Evolutionary conservation across 1,284 basidiomycete species (phyloP).

Genomic region (Ceratorhiza oryzae-sativae): DNA sequence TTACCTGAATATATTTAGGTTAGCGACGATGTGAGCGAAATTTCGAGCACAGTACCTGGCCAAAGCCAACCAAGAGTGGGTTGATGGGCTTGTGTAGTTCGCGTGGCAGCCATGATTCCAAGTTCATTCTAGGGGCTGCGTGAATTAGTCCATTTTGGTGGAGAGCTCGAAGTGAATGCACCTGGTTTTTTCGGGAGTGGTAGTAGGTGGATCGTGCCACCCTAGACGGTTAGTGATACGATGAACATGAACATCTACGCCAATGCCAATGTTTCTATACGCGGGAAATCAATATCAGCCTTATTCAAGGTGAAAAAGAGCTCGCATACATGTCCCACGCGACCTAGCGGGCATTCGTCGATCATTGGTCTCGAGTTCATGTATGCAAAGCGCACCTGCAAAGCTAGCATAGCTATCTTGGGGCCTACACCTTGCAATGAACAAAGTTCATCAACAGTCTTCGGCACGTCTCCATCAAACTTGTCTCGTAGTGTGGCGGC

Average conservation of each 20-base stretch:
- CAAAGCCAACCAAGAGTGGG: conserved; percentile 89
- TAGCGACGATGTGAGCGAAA: conserved; percentile 7
- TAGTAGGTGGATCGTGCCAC: conserved; percentile 88
- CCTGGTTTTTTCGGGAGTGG: conserved; percentile 88
- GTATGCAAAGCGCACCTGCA: conserved; percentile 58
- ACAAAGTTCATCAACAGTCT: conserved; percentile 85
- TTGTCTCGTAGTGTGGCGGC: conserved; percentile 72
- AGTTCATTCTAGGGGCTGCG: conserved; percentile 65
- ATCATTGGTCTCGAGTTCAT: not conserved
- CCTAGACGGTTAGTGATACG: conserved; percentile 90
- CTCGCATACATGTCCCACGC: conserved; percentile 80
- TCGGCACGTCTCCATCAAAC: conserved; percentile 82
- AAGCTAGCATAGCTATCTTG: conserved; percentile 88
- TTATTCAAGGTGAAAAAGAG: not conserved
- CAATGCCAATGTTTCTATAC: conserved; percentile 87
- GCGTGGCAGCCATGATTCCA: conserved; percentile 89
- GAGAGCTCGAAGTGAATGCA: conserved; percentile 46
- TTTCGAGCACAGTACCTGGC: conserved; percentile 67
- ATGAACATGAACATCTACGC: conserved; percentile 96
- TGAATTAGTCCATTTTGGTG: not conserved
- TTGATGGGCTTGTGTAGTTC: conserved; percentile 85
- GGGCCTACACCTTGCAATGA: conserved; percentile 88
- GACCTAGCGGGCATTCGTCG: not conserved
- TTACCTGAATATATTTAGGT: conserved; percentile 55
- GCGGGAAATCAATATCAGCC: not conserved